A percentile compares a stretch with the other conserved stretches of the same genome.
These are phyloP conservation scores for Ascobolus immersus DNA, from an alignment of 495 filamentous ascomycete species.

Conservation along the genomic window DNA sequence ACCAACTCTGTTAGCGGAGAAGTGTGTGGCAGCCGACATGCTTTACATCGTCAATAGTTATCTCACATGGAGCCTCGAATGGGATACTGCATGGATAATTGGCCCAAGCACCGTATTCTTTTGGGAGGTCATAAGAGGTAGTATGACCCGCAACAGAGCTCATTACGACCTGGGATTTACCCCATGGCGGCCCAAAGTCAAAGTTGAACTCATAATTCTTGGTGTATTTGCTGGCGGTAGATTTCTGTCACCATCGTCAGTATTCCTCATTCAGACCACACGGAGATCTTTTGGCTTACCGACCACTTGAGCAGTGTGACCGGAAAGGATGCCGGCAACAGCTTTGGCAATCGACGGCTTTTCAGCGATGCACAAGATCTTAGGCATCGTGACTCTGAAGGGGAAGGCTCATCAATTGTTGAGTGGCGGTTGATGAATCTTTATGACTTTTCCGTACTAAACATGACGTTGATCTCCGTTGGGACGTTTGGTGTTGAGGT, in stretches of 20 bases:
- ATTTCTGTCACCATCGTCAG: no score
- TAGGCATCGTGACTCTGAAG: conserved; percentile 11
- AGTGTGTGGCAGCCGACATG: conserved; percentile 4
- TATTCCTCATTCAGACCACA: conserved; percentile 1
- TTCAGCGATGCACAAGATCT: conserved; percentile 73
- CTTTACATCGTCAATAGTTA: conserved; percentile 38
- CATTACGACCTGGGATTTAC: conserved; percentile 69
- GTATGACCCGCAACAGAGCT: conserved; percentile 78
- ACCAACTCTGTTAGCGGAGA: background rate
- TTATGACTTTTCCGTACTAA: no score
- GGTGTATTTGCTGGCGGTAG: conserved; percentile 42
- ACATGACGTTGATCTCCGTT: no score
- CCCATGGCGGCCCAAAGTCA: conserved; percentile 43
- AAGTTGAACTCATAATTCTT: conserved; percentile 91
- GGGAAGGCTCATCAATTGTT: no score
- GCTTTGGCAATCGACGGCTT: conserved; percentile 92
- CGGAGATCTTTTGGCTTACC: conserved; percentile 26
- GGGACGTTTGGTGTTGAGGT: no score
- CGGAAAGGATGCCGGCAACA: conserved; percentile 67
- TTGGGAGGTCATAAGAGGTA: conserved; percentile 42
- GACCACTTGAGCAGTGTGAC: conserved; percentile 20
- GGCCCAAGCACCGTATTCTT: conserved; percentile 47
- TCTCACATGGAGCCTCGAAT: conserved; percentile 57
- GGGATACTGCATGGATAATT: conserved; percentile 51
- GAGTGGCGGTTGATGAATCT: no score